Base-by-base conservation (phyloP, 345 rosid species). In the Limnanthes douglasii region DNA sequence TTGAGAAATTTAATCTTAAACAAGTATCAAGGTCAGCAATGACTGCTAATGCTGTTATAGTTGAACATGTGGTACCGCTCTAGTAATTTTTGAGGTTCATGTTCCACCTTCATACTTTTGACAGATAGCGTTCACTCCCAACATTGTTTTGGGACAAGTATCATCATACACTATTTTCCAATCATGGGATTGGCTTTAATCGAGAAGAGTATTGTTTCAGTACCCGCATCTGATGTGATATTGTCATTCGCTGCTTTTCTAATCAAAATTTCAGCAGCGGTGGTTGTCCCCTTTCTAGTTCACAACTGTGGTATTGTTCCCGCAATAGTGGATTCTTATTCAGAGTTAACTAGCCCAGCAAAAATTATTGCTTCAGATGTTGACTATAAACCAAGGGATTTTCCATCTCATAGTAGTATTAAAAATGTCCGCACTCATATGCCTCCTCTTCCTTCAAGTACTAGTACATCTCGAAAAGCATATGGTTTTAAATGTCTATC, bases 81-180 rank as follows among this genome's bases (percentile, higher is more conserved):
- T 90, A 60, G 95, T 90, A 43, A 72, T 75, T 92, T 59, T 84
- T 63, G 98, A 90, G 94, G 98, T 90, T 69, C 80, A 83, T 54
- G 92, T 90, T 46, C 98, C 98, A 34, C 75, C 71, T 6, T 77
- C 98, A 10, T 69, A 85, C 60, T 70, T n/a, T n/a, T 83, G 84
- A 72, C 77, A 59, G 98, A 90, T 61, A 92, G 95, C 33, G 82
- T 77, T 43, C 84, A 74, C 56, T 74, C 85, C 13, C 82, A 74
- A 45, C 72, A 72, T 42, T 80, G 69, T 57, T 74, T 62, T 51
- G 95, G 98, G 46, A 84, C 94, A 28, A 95, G 98, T 29, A 76
- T 84, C 61, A 65, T 90, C 59, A 65, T 80, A 31, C 61, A 77
- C 46, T 95, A 90, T 72, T 77, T 95, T 57, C 38, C 65, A 21